A percentile compares a stretch with the other conserved stretches of the same genome.
Evolutionary conservation across 305 asterid species (phyloP).

Genomic region (Fraxinus sp.): DNA sequence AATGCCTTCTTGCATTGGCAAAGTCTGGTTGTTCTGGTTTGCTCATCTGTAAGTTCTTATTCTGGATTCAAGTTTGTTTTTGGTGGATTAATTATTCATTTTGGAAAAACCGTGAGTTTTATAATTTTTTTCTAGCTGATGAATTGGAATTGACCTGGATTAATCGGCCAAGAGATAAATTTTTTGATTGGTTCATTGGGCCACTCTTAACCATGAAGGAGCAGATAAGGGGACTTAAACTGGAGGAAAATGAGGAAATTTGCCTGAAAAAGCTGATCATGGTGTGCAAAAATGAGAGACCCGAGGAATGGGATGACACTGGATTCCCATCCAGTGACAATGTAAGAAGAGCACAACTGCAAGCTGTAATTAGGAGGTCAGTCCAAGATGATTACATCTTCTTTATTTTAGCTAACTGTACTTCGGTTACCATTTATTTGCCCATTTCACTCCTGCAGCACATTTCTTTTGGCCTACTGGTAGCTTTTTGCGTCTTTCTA

Average conservation of each 20-base stretch:
- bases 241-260: conserved; percentile 55
- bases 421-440: neutral
- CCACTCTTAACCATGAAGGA: conserved; percentile 87
- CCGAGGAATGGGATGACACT: conserved; percentile 74
- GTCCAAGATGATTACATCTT: conserved; percentile 3
- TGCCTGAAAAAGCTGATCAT: conserved; percentile 61
- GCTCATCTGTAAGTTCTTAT: conserved; percentile 49
- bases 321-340: conserved; percentile 65
- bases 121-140: conserved; percentile 43
- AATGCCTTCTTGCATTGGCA: conserved; percentile 70
- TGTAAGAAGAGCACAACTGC: conserved; percentile 80
- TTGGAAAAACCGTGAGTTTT: neutral
- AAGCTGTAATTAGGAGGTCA: conserved; percentile 78
- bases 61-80: neutral
- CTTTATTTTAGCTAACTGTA: neutral
- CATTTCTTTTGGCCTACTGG: neutral
- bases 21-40: conserved; percentile 61
- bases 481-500: neutral
- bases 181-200: conserved; percentile 71
- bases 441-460: neutral
- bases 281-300: conserved; percentile 50
- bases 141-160: conserved; percentile 61
- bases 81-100: neutral
- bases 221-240: conserved; percentile 60
- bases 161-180: conserved; percentile 67